Evolutionary conservation across 1,139 yeast species (phyloP), one percentile per base, ranked within the genome.

Genomic region (Yamadazyma blattariae): DNA sequence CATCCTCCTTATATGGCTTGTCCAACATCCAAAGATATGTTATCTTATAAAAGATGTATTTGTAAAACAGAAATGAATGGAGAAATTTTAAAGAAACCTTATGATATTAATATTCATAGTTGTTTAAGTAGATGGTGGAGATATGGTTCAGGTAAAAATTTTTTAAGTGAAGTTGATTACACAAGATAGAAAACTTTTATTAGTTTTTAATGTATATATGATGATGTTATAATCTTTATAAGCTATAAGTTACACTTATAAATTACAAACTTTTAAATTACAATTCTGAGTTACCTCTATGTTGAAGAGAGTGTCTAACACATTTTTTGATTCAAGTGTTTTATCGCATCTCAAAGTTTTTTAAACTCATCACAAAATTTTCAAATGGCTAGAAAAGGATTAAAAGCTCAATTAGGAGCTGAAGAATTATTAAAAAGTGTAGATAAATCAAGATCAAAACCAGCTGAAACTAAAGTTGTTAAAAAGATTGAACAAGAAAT

Each of bases 81-180:
- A 12, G 68, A 66, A 12, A 54, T 60, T 4, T 69, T 73, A 13
- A 47, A 46, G 9, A 41, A 41, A 9, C 59, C 69, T 2, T 71
- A 85, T 30, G 95, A 87, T 52, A 66, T 78, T 11, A 63, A 66
- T 35, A 64, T 73, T 1, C 79, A 74, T 48, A 84, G 95, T 47
- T 89, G 97, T 59, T 60, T 89, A 39, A 77, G 85, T 28, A 67
- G 83, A 45, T 89, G 96, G 96, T 88, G 96, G 96, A 75, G 76
- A 47, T 71, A 73, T 46, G 92, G 94, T 0, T 52, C 68, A 6
- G 82, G 82, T 2, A 77, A 75, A 46, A 48, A 46, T 7, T 76
- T 77, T 42, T 45, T 74, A 22, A 68, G 69, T 40, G 76, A 73
- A 29, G 42, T 54, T 7, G 56, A 57, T 28, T 54, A 53, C 34